Base-by-base conservation (phyloP, 495 filamentous ascomycete species). In the Recurvomyces mirabilis region DNA sequence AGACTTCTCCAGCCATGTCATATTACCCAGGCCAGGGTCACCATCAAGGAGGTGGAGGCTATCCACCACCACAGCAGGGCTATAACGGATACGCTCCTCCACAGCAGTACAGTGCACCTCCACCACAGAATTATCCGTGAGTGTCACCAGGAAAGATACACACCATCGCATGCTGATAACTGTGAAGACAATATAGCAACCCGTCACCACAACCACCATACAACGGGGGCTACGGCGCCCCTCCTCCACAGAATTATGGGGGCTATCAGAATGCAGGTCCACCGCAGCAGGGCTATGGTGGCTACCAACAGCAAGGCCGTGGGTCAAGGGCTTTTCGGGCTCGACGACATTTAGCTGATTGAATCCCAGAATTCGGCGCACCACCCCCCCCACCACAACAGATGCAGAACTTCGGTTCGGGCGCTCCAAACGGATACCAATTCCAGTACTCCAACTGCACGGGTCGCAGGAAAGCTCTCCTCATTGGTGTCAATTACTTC, bases 401-500 rank as follows among this genome's bases (percentile, higher is more conserved):
- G 20, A 68, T 69, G 4, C 78, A 81, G 56, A 65, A 68, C 48
- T 96, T 94, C 57, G 82, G 84, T 25, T 65, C 73, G 26, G 87
- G 86, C 42, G 87, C 87, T 22, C 82, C 86, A 21, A 71, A 77
- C 46, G 72, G 73, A 41, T 89, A 93, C 60, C 77, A 68, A 38
- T 95, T 88, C 64, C 82, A 86, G 60, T 95, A 94, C 63, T 94
- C 88, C 41, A 78, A 82, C 42, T 98, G 91, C 58, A 89, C 84
- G 3, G 91, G 91, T 17, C 77, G 81, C 55, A 69, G 87, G 57
- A 98, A 94, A 73, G 91, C 91, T 18, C 68, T 98, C 24, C 65
- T 98, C 48, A 93, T 98, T 47, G 91, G 91, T 29, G 94, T 96
- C 69, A 98, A 98, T 66, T 98, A 98, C 64, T 95, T 95, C 53